Conservation (phyloP, 2,329 filamentous ascomycete species). For the Fusarium stilboides region DNA sequence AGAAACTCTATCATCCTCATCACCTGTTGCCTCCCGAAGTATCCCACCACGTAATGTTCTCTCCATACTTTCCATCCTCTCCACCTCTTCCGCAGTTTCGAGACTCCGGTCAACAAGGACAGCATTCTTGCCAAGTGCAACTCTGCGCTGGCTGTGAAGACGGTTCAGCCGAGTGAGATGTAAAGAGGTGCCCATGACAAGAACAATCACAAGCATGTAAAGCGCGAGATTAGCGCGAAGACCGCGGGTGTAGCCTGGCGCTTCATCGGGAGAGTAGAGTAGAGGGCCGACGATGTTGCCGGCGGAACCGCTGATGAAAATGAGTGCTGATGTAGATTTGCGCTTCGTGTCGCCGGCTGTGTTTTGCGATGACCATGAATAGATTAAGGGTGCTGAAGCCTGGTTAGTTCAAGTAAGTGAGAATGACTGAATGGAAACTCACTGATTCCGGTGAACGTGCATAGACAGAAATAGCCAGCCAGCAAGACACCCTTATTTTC, state of each 20-base stretch:
- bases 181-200: constrained; percentile 60
- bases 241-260: constrained; percentile 62
- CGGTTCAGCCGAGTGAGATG: constrained; percentile 70
- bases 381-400: constrained; percentile 66
- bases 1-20: constrained; percentile 20
- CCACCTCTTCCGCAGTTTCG: constrained; percentile 62
- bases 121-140: constrained; percentile 72
- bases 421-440: constrained; percentile 40
- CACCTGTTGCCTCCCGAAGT: constrained; percentile 8
- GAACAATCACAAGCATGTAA: constrained; percentile 71
- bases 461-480: constrained; percentile 71
- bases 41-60: constrained; percentile 37
- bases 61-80: constrained; percentile 54
- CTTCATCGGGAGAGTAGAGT: constrained; percentile 71
- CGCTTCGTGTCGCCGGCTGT: constrained; percentile 80
- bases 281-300: constrained; percentile 78
- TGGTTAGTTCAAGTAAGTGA: constrained; percentile 35
- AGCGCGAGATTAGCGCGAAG: constrained; percentile 73
- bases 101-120: constrained; percentile 73
- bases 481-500: constrained; percentile 66
- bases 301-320: constrained; percentile 76
- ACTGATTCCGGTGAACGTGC: constrained; percentile 67
- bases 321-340: constrained; percentile 74
- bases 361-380: constrained; percentile 74
- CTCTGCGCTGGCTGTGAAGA: constrained; percentile 67